Evolutionary conservation across 805 yeast species (phyloP), one percentile per base, ranked within the genome.

Genomic region (Wickerhamiella azymoides): DNA sequence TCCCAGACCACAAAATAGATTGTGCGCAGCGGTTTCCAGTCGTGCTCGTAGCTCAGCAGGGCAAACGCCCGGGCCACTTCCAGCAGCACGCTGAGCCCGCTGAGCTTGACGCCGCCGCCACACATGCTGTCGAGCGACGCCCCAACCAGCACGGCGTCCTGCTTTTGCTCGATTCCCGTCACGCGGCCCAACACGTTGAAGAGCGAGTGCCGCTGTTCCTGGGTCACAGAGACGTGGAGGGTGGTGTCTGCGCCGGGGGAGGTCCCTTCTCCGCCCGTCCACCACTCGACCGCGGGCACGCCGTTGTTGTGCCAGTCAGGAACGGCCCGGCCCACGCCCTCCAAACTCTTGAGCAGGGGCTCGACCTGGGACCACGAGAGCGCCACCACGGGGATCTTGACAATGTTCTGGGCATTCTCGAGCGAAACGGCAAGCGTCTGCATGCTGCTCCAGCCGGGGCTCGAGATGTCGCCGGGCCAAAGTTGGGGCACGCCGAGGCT

Each of bases 1-100:
- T 88, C 94, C 66, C 82, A 85, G 0, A 94, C 83, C 0, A 77
- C 76, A 63, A 88, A 86, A 56, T 80, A 79, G 11, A 88, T 78
- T 2, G 88, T 71, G 59, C 97, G 72, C 35, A 85, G 61, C 0
- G 97, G 96, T 39, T 69, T 66, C 96, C 96, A 88, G 49, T 78
- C 76, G 54, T 71, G 72, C 32, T 77, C 68, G 44, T 75, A 68
- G 48, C 74, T 77, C 60, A 86, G 65, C 24, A 74, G 68, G 17
- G 84, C 76, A 45, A 86, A 74, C 0, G 82, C 60, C 47, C 80
- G 74, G 9, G 83, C 75, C 48, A 88, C 62, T 51, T 88, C 89
- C 18, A 88, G 61, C 46, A 88, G 57, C 1, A 80, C 66, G 0
- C 80, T 76, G 1, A 92, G 78, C 1, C 94, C 93, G 3, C 93